These are phyloP conservation scores for Chionographis japonica DNA, from an alignment of 106 monocot genomes.

Conservation along the genomic window DNA sequence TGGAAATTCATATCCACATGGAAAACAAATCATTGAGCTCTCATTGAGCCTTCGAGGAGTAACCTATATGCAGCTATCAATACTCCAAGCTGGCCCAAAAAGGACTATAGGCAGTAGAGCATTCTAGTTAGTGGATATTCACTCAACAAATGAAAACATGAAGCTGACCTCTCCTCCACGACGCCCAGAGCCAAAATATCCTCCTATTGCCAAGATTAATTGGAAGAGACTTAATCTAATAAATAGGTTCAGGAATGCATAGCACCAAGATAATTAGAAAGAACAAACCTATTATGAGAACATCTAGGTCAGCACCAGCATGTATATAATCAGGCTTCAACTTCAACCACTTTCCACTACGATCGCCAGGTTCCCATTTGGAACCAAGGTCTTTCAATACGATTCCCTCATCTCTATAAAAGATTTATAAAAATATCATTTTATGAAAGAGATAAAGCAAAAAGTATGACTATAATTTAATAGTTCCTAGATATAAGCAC, in stretches of 20 bases:
- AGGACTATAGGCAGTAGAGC: not conserved
- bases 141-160: not conserved
- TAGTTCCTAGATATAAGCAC: not conserved
- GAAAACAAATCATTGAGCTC: conserved; percentile 1
- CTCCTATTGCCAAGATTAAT: conserved; percentile 48
- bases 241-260: not conserved
- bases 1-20: conserved; percentile 7
- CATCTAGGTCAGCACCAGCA: conserved; percentile 95
- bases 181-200: conserved; percentile 96
- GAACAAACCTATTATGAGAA: conserved; percentile 78
- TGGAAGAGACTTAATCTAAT: not conserved
- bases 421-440: not conserved
- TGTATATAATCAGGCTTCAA: conserved; percentile 97
- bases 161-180: conserved; percentile 81
- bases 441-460: not conserved
- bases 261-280: not conserved
- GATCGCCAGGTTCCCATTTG: conserved; percentile 94
- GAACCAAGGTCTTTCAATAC: conserved; percentile 90
- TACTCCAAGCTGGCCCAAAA: not conserved
- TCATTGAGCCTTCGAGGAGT: not conserved
- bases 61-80: not conserved
- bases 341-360: conserved; percentile 97
- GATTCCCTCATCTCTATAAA: conserved; percentile 84
- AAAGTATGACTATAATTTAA: conserved; percentile 1
- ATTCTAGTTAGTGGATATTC: not conserved